Percentiles rank a stretch among this genome's conserved stretches.
phyloP scores from a whole-genome alignment of 2,329 filamentous ascomycete genomes.

The Elsinoe ampelina region DNA sequence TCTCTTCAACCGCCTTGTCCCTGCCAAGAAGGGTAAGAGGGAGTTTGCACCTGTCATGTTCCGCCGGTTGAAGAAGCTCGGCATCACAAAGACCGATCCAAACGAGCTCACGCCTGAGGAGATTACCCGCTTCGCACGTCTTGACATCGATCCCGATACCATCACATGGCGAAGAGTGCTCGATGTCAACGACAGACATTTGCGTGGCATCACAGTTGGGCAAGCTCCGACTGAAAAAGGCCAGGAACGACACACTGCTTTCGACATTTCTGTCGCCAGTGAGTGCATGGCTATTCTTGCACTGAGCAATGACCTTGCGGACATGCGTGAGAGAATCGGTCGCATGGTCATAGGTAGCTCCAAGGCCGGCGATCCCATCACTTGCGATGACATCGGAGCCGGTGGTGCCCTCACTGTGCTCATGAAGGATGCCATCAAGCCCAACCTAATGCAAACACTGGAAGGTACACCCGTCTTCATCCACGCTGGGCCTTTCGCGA shows the following conservation, averaged over 20 bases:
- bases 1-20: slow-evolving; percentile 79
- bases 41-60: slow-evolving; percentile 86
- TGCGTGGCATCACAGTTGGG: slow-evolving; percentile 81
- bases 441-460: slow-evolving; percentile 95
- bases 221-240: slow-evolving; percentile 86
- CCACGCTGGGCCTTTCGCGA: slow-evolving; percentile 93
- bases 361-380: slow-evolving; percentile 76
- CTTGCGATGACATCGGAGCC: slow-evolving; percentile 88
- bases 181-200: slow-evolving; percentile 92
- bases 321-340: slow-evolving; percentile 88
- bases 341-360: slow-evolving; percentile 94
- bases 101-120: slow-evolving; percentile 86
- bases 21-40: slow-evolving; percentile 79
- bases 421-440: slow-evolving; percentile 98
- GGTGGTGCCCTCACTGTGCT: slow-evolving; percentile 86
- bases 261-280: slow-evolving; percentile 95
- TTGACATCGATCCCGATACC: slow-evolving; percentile 93
- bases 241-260: slow-evolving; percentile 77
- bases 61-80: slow-evolving; percentile 86
- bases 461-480: slow-evolving; percentile 97
- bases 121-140: slow-evolving; percentile 74
- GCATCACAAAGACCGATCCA: slow-evolving; percentile 89
- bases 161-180: slow-evolving; percentile 96
- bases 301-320: slow-evolving; percentile 73
- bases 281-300: slow-evolving; percentile 98